Base-by-base conservation (phyloP, 2,329 filamentous ascomycete species). In the Beauveria asiatica region DNA sequence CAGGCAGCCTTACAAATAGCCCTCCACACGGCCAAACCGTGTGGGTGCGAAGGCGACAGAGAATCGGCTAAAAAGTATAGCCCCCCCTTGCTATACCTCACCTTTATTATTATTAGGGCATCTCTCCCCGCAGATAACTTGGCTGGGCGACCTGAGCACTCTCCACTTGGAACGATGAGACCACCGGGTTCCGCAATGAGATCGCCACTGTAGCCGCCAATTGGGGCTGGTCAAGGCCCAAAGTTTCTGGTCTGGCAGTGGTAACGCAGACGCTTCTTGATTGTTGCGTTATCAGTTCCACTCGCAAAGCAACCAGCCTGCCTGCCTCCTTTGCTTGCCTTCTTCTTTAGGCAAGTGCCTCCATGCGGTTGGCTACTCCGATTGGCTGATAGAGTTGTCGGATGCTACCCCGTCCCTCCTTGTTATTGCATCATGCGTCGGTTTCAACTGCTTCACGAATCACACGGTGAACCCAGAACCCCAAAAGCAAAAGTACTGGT, bases 21-120 rank as follows among this genome's bases (percentile, higher is more conserved):
- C n/a, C 37, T 4, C 37, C n/a, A 6, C 17, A 27, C 8, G 62
- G 57, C 39, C 44, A 59, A 17, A 50, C 50, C 3, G 57, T 61
- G 4, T 63, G 62, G 62, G 55, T 63, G 50, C 52, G 62, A 25
- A 33, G 60, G 5, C 61, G 55, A 41, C 61, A 59, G 13, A 57
- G 41, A 25, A 59, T 62, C n/a, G 61, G 61, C 23, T 62, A 57
- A 49, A 9, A 55, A n/a, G 11, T 3, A 55, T 21, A 23, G 9
- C 3, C 7, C 21, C 21, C 23, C 21, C 9, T 30, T 25, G 7
- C 13, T 25, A 27, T 33, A 21, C 39, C 25, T 25, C 25, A 13
- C 30, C 11, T 33, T 33, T 33, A 25, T 25, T 25, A 25, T 25
- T 25, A 25, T 25, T 25, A 33, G 44, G 44, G 21, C 44, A 9